phyloP scores from a whole-genome alignment of 306 rosid species.

The Lupinus albus region DNA sequence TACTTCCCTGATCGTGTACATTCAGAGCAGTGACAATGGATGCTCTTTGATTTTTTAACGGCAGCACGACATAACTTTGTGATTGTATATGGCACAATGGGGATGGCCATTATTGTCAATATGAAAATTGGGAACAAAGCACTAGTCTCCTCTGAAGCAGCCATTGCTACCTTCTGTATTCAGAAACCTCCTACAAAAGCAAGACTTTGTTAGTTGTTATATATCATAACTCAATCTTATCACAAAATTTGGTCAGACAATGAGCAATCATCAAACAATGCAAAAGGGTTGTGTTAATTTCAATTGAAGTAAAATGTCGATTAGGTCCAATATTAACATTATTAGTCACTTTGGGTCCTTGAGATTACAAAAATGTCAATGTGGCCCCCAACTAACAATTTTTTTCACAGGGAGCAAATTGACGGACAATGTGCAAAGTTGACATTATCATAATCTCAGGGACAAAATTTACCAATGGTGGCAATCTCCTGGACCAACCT shows the following conservation, averaged over 20 bases:
- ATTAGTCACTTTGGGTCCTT: too few species aligned
- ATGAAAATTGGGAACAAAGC: slow-evolving; percentile 91
- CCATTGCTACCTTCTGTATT: slow-evolving; percentile 59
- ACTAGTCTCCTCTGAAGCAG: slow-evolving; percentile 86
- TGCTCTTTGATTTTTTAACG: slow-evolving; percentile 78
- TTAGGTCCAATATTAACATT: too few species aligned
- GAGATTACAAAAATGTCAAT: too few species aligned
- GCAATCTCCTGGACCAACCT: too few species aligned
- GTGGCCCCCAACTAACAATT: too few species aligned
- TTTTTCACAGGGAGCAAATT: too few species aligned
- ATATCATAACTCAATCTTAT: slow-evolving; percentile 18
- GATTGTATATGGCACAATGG: slow-evolving; percentile 88
- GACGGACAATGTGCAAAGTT: too few species aligned
- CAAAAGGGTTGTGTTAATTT: not conserved
- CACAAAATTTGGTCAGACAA: slow-evolving; percentile 8
- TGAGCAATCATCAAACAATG: slow-evolving; percentile 10
- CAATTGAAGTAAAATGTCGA: too few species aligned
- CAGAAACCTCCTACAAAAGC: slow-evolving; percentile 49
- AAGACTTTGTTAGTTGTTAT: slow-evolving; percentile 24
- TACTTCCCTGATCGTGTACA: slow-evolving; percentile 86
- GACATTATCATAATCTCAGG: too few species aligned
- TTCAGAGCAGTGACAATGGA: slow-evolving; percentile 90
- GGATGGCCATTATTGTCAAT: slow-evolving; percentile 93
- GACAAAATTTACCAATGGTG: too few species aligned
- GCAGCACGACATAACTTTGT: slow-evolving; percentile 75